Evolutionary conservation across 164 flowering plant species (phyloP), one percentile per base, ranked within the genome.

Genomic region (Chimonanthus praecox): DNA sequence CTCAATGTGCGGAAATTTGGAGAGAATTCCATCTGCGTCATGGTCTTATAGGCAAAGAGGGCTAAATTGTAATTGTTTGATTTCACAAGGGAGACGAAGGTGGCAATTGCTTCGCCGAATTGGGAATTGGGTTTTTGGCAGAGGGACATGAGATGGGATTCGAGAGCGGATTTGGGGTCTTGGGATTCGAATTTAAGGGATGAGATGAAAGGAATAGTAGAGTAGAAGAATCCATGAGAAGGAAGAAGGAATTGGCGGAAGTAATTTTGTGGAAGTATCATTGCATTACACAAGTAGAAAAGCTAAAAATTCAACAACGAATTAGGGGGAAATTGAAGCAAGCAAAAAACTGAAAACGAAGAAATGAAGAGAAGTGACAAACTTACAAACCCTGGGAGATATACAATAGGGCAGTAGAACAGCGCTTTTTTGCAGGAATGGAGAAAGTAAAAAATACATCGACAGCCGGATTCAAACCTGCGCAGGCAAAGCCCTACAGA

Each of bases 61-160:
- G 87, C 89, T 67, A 81, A 73, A 6, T 80, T 81, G 71, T 83
- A 74, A 74, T 86, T 82, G 44, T 74, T 80, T 0, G 85, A 80
- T 82, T 69, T 87, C 1, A 78, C 73, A 4, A 89, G 81, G 4
- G 74, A 71, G 21, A 81, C 78, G 4, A 89, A 84, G 47, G 83
- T 58, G 1, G 80, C 71, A 69, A 82, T 75, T 2, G 87, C 93
- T 44, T 88, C 82, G 3, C 13, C 49, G 7, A 77, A 72, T 21
- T 74, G 78, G 65, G 78, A 70, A 61, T 70, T 80, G 75, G 87
- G 82, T 7, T 80, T 78, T 64, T 81, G 82, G 68, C 85, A 82
- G 4, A 88, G 82, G 43, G 79, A 74, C 61, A 73, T 80, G 67
- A 88, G 72, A 44, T 75, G 84, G 71, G 76, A 18, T 6, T 85